Conservation (phyloP, 2,329 filamentous ascomycete genomes). For the Coleophoma crateriformis region DNA sequence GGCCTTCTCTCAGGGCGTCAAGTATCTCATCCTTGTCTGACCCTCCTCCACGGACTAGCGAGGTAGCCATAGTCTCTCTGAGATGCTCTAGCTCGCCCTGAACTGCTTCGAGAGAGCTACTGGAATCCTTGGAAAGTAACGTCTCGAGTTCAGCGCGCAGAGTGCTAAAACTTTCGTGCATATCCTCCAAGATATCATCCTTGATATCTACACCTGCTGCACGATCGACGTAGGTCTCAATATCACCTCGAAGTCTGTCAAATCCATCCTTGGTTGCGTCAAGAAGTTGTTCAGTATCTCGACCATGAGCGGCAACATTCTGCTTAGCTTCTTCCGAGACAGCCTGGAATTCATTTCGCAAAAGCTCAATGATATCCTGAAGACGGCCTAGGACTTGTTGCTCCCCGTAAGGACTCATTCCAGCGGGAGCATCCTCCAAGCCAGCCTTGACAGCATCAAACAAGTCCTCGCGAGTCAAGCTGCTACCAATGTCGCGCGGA, state of each 20-base stretch:
- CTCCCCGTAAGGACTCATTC: slow-evolving; percentile 34
- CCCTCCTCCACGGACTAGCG: slow-evolving; percentile 38
- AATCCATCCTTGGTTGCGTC: slow-evolving; percentile 85
- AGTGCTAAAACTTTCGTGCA: slow-evolving; percentile 59
- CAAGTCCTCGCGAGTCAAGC: slow-evolving; percentile 46
- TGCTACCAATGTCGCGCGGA: slow-evolving; percentile 47
- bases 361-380: slow-evolving; percentile 58
- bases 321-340: slow-evolving; percentile 65
- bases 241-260: slow-evolving; percentile 71
- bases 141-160: slow-evolving; percentile 63
- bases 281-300: slow-evolving; percentile 82
- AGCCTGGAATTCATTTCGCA: slow-evolving; percentile 53
- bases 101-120: slow-evolving; percentile 46
- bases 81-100: slow-evolving; percentile 55
- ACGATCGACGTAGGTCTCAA: slow-evolving; percentile 75
- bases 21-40: slow-evolving; percentile 63
- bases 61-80: slow-evolving; percentile 48
- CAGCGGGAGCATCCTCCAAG: slow-evolving; percentile 39
- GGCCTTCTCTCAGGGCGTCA: slow-evolving; percentile 54
- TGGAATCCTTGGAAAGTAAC: slow-evolving; percentile 44
- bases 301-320: slow-evolving; percentile 71
- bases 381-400: slow-evolving; percentile 47
- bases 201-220: slow-evolving; percentile 64
- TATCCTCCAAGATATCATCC: slow-evolving; percentile 70
- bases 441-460: slow-evolving; percentile 53